Evolutionary conservation across 352 stramenopile species (phyloP).

Genomic region (Globisporangium barbulae): DNA sequence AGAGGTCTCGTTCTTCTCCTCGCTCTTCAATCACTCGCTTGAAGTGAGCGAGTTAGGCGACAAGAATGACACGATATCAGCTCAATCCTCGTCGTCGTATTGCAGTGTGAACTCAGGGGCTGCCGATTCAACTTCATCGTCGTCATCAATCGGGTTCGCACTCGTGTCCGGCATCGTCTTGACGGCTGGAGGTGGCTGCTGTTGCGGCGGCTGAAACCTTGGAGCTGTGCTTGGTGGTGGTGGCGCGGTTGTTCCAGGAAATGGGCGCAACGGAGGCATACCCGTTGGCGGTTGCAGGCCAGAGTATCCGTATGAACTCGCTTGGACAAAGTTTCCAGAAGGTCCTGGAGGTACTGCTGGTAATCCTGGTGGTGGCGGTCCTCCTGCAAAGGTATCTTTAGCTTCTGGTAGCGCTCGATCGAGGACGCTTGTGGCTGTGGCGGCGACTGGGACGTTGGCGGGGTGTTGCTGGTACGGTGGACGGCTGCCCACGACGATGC

Average conservation of each 20-base stretch:
- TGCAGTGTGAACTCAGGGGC: conserved; percentile 71
- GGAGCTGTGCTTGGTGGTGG: neutral
- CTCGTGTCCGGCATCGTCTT: neutral
- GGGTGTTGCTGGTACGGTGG: neutral
- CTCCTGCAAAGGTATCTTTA: conserved; percentile 14
- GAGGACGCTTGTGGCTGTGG: neutral
- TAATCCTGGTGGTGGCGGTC: conserved; percentile 1
- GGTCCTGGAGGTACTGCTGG: neutral
- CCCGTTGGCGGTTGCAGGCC: neutral
- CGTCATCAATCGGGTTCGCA: conserved; percentile 30
- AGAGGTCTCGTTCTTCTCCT: neutral
- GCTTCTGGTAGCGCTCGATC: conserved; percentile 3
- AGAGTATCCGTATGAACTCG: conserved; percentile 4
- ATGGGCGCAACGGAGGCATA: conserved; percentile 4
- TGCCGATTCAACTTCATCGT: conserved; percentile 54
- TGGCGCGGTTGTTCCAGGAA: conserved; percentile 1
- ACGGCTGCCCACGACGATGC: neutral
- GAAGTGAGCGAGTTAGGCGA: no score
- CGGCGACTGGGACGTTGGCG: neutral
- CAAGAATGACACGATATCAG: neutral
- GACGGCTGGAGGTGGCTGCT: neutral
- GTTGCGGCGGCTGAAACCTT: neutral
- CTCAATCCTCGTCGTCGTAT: conserved; percentile 76
- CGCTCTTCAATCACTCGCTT: neutral
- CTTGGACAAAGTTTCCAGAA: conserved; percentile 9